Evolutionary conservation across 1,284 basidiomycete species (phyloP).

Genomic region (Ustilago curta): DNA sequence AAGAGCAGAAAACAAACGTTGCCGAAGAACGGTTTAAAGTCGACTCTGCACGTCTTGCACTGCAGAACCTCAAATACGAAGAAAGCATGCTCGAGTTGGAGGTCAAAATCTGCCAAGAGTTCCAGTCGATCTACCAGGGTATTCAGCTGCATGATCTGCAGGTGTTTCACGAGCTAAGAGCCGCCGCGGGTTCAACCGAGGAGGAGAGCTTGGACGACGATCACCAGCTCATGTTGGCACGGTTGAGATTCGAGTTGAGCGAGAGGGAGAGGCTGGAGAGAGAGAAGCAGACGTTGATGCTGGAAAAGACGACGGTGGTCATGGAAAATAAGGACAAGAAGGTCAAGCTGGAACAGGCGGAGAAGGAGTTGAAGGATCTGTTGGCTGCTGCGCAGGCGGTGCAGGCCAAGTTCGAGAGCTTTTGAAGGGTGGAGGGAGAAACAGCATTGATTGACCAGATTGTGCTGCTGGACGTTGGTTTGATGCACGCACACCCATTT

Average conservation of each 20-base stretch:
- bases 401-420: slow-evolving; percentile 33
- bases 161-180: slow-evolving; percentile 20
- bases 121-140: slow-evolving; percentile 51
- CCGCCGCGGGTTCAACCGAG: not conserved
- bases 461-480: too few relatives aligned
- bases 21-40: slow-evolving; percentile 39
- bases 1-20: slow-evolving; percentile 27
- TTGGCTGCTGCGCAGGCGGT: slow-evolving; percentile 23
- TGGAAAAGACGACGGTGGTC: slow-evolving; percentile 33
- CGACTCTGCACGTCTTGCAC: slow-evolving; percentile 31
- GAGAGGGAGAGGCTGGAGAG: slow-evolving; percentile 40
- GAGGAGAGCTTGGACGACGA: slow-evolving; percentile 17
- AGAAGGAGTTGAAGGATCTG: slow-evolving; percentile 34
- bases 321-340: slow-evolving; percentile 51
- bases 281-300: slow-evolving; percentile 35
- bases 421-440: slow-evolving; percentile 9
- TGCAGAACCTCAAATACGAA: slow-evolving; percentile 52
- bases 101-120: slow-evolving; percentile 42
- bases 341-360: slow-evolving; percentile 33
- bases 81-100: slow-evolving; percentile 48
- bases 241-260: slow-evolving; percentile 39
- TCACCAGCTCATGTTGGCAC: slow-evolving; percentile 40
- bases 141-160: slow-evolving; percentile 35
- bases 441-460: too few relatives aligned
- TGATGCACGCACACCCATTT: slow-evolving; percentile 18